These are phyloP conservation scores for Thamnidium elegans DNA, from an alignment of 192 early-diverging fungal genomes.

Conservation along the genomic window DNA sequence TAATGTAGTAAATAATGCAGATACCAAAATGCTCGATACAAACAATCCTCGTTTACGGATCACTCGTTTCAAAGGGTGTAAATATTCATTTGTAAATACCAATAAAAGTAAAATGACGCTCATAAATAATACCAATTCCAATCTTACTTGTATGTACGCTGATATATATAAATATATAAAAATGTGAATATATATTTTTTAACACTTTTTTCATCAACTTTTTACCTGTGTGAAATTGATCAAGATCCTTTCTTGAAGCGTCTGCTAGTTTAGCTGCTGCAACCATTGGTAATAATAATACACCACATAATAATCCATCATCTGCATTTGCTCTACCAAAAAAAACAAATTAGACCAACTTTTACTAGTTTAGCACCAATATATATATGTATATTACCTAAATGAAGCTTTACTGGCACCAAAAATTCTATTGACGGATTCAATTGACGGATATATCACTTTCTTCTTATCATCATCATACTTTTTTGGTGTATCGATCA, in stretches of 20 bases:
- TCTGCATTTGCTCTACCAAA: conserved; percentile 47
- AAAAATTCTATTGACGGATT: conserved; percentile 22
- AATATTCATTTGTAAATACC: conserved; percentile 17
- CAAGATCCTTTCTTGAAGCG: conserved; percentile 23
- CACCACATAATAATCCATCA: conserved; percentile 54
- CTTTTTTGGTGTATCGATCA: not conserved
- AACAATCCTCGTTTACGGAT: conserved; percentile 32
- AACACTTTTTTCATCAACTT: not conserved
- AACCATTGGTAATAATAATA: conserved; percentile 50
- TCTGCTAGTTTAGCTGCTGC: conserved; percentile 49
- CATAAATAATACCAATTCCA: conserved; percentile 39
- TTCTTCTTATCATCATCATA: not conserved
- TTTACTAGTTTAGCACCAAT: not conserved
- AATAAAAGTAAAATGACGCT: conserved; percentile 25
- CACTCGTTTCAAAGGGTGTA: conserved; percentile 20
- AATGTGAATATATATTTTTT: not conserved
- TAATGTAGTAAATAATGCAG: conserved; percentile 22
- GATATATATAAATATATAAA: not conserved
- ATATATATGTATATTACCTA: conserved; percentile 10
- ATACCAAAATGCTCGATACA: conserved; percentile 24
- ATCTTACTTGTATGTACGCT: conserved; percentile 29
- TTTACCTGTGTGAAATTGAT: conserved; percentile 33
- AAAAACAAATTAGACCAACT: not conserved
- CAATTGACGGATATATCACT: not conserved
- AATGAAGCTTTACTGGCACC: conserved; percentile 21